Evolutionary conservation across 2,329 filamentous ascomycete species (phyloP).

Genomic region (Aureobasidium lini): DNA sequence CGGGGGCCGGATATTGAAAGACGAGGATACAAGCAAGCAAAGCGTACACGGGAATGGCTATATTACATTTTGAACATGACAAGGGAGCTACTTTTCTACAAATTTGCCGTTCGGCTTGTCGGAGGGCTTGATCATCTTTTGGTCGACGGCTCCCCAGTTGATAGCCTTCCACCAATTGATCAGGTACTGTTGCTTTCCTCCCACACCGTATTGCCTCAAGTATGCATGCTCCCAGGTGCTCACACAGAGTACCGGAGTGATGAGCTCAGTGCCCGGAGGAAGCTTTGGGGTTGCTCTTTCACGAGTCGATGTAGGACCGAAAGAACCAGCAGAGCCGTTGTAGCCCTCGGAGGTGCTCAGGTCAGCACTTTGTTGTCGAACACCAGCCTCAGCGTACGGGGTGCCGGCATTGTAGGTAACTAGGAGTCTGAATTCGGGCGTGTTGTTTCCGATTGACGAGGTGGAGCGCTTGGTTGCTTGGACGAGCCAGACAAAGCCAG

Average conservation of each 20-base stretch:
- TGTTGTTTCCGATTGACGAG: slow-evolving; percentile 21
- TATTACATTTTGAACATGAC: slow-evolving; percentile 8
- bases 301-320: slow-evolving; percentile 27
- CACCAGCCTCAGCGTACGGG: slow-evolving; percentile 79
- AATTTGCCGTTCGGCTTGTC: too few relatives aligned
- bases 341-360: slow-evolving; percentile 45
- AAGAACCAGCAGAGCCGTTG: slow-evolving; percentile 33
- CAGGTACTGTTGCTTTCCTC: slow-evolving; percentile 68
- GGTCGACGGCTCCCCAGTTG: slow-evolving; percentile 68
- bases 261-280: slow-evolving; percentile 59
- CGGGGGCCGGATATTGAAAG: not conserved
- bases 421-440: slow-evolving; percentile 57
- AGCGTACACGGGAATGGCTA: slow-evolving; percentile 6
- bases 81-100: not conserved
- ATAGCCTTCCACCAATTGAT: slow-evolving; percentile 81
- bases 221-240: slow-evolving; percentile 97
- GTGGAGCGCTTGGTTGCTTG: not conserved
- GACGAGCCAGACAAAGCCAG: slow-evolving; percentile 95
- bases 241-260: slow-evolving; percentile 76
- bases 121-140: too few relatives aligned
- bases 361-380: slow-evolving; percentile 61
- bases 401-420: slow-evolving; percentile 87
- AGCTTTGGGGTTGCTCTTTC: slow-evolving; percentile 31
- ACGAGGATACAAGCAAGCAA: not conserved
- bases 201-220: slow-evolving; percentile 70